Evolutionary conservation across 2,329 filamentous ascomycete species (phyloP), one percentile per base, ranked within the genome.

Genomic region (Neofusicoccum parvum): DNA sequence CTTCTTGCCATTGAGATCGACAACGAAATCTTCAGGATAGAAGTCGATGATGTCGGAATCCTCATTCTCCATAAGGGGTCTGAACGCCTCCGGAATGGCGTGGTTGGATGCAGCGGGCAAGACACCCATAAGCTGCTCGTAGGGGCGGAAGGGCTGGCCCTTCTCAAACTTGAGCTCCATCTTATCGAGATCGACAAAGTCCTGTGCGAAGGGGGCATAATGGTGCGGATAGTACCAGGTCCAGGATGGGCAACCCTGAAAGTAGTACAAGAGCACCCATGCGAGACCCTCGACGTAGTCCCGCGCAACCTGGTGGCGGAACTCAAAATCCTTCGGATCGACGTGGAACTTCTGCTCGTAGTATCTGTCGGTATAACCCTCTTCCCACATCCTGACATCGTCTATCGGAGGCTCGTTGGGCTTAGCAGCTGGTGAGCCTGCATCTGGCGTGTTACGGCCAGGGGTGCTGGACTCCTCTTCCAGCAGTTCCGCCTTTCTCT

Each of bases 221-320:
- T 99, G 95, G 74, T 98, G 96, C 0, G 95, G 95, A 74, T 97
- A 99, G 77, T 95, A 99, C 95, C 95, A 99, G 62, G 94, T 96
- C 95, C 96, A 99, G 0, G 93, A 97, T 23, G 95, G 93, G 72
- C 95, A 99, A 32, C 95, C 95, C 78, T 99, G 95, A 78, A 97
- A 97, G 77, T 99, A 99, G 79, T 99, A 99, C 41, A 94, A 84
- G 59, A 99, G 82, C 45, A 99, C 95, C 95, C 96, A 99, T 23
- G 91, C 91, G 10, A 99, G 85, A 41, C 95, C 95, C 81, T 98
- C 93, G 12, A 94, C 93, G 76, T 99, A 99, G n/a, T 92, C 88
- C 63, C 88, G 87, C 41, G 91, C 95, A 65, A 99, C 96, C 73
- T 92, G 87, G 77, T 94, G 90, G 63, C 94, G 91, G 78, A 98